Evolutionary conservation across 768 basidiomycete genomes (phyloP).

Genomic region (Hericium coralloides): DNA sequence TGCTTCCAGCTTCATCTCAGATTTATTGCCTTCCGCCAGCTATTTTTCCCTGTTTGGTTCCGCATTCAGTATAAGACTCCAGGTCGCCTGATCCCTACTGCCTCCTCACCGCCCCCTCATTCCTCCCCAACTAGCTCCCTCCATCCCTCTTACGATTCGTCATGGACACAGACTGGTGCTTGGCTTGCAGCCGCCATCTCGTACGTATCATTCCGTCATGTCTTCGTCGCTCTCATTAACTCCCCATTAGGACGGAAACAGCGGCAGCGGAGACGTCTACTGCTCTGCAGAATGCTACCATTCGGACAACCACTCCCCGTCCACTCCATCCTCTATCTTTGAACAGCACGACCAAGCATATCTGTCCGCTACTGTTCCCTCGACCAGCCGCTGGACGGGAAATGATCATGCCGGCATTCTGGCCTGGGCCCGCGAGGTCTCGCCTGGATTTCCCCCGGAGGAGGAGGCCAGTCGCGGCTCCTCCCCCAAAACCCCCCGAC

Average conservation of each 20-base stretch:
- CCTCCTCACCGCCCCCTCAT: slow-evolving; percentile 15
- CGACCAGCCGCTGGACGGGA: slow-evolving; percentile 17
- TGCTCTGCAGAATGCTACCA: slow-evolving; percentile 42
- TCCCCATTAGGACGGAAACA: slow-evolving; percentile 20
- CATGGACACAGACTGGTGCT: slow-evolving; percentile 68
- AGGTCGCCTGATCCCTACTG: slow-evolving; percentile 1
- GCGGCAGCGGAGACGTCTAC: slow-evolving; percentile 30
- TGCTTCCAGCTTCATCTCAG: slow-evolving; percentile 10
- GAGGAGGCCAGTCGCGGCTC: slow-evolving; percentile 6
- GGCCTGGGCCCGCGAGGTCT: slow-evolving; percentile 27
- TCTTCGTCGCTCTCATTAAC: slow-evolving; percentile 14
- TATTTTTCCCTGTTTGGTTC: slow-evolving; percentile 4
- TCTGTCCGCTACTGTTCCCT: slow-evolving; percentile 3
- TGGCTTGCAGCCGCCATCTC: slow-evolving; percentile 51
- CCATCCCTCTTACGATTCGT: slow-evolving; percentile 10
- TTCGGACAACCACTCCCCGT: slow-evolving; percentile 20
- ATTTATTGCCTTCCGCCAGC: slow-evolving; percentile 7
- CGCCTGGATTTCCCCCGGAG: slow-evolving; percentile 17
- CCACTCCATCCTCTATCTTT: slow-evolving; percentile 7
- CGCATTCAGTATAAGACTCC: slow-evolving; percentile 3
- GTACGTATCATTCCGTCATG: slow-evolving; percentile 28
- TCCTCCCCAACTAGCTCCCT: slow-evolving; percentile 4
- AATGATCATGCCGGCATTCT: slow-evolving; percentile 35
- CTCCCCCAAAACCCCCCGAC: slow-evolving; percentile 1
- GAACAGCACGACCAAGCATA: slow-evolving; percentile 3